Evolutionary conservation across 2,329 filamentous ascomycete species (phyloP).

Genomic region (Aspergillus carbonarius): DNA sequence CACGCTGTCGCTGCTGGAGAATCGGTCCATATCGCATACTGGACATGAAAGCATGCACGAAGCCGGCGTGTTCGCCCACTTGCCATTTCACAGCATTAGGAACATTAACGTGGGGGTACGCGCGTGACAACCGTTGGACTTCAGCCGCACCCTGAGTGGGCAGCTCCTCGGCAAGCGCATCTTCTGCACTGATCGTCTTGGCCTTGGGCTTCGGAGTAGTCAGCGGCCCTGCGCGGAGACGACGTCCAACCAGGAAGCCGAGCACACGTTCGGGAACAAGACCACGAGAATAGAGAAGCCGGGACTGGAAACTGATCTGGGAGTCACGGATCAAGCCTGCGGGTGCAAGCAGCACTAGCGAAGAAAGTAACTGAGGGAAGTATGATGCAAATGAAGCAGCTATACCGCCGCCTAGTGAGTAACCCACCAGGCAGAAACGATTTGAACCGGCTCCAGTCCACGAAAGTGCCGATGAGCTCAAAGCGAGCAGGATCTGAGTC

Average conservation of each 20-base stretch:
- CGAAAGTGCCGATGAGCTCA: conserved; percentile 67
- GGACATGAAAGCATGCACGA: conserved; percentile 68
- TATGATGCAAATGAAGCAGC: conserved; percentile 67
- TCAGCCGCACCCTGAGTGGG: conserved; percentile 32
- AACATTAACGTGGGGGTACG: conserved; percentile 56
- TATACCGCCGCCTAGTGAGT: conserved; percentile 77
- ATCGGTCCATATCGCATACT: conserved; percentile 70
- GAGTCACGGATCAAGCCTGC: conserved; percentile 69
- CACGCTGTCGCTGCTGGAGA: conserved; percentile 56
- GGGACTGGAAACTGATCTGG: conserved; percentile 61
- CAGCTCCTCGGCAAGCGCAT: conserved; percentile 44
- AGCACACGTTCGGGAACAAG: conserved; percentile 61
- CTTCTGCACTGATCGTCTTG: conserved; percentile 39
- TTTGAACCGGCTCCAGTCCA: conserved; percentile 58
- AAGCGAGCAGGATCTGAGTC: conserved; percentile 67
- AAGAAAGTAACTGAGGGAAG: conserved; percentile 66
- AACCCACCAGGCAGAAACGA: conserved; percentile 71
- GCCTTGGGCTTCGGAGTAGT: conserved; percentile 32
- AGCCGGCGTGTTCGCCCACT: conserved; percentile 64
- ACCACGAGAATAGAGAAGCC: conserved; percentile 61
- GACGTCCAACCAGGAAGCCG: conserved; percentile 50
- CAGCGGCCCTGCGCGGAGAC: conserved; percentile 48
- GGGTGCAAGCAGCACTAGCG: conserved; percentile 74
- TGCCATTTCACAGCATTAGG: conserved; percentile 69
- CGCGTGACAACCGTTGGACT: conserved; percentile 53